Evolutionary conservation across 257 asterid species (phyloP), one percentile per base, ranked within the genome.

Genomic region (Salvia hispanica): DNA sequence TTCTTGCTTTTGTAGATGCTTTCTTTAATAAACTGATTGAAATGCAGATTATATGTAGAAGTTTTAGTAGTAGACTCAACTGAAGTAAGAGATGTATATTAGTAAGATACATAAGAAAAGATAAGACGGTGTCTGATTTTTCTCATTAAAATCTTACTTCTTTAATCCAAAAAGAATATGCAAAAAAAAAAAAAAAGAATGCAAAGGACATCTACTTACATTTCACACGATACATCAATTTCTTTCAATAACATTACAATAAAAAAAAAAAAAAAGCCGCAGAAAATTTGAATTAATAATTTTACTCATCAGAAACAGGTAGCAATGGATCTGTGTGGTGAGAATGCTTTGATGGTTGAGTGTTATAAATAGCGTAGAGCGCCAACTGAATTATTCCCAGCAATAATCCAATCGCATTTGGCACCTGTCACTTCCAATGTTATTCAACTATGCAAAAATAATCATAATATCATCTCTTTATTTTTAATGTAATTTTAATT

Each of bases 401-500:
- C 9, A 78, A 31, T 11, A 76, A 75, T 18, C 95, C 91, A 9
- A 75, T 72, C 54, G 82, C 89, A 65, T 84, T 87, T 51, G 95
- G 89, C 66, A 87, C 86, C 95, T 83, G 57, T 18, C 61, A 47
- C n/a, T 4, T 3, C 14, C 51, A 36, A 16, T 16, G 18, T 11
- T 10, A 64, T 33, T 34, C 9, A 48, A 33, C 31, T 25, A 33
- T 62, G 13, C 13, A 47, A 12, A n/a, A 47, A 46, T 5, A 1
- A 39, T 7, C 7, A 39, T 5, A 39, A 7, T 39, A 39, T 39
- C 0, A 39, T 39, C 8, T 5, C 53, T 47, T 9, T 47, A 4
- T 48, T 48, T n/a, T 1, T n/a, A 0, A n/a, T 48, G 0, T n/a
- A 6, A 48, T 5, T 6, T 6, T 6, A 7, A 48, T 4, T 7